These are phyloP conservation scores for Dryas drummondii DNA, from an alignment of 306 rosid genomes.

Conservation along the genomic window DNA sequence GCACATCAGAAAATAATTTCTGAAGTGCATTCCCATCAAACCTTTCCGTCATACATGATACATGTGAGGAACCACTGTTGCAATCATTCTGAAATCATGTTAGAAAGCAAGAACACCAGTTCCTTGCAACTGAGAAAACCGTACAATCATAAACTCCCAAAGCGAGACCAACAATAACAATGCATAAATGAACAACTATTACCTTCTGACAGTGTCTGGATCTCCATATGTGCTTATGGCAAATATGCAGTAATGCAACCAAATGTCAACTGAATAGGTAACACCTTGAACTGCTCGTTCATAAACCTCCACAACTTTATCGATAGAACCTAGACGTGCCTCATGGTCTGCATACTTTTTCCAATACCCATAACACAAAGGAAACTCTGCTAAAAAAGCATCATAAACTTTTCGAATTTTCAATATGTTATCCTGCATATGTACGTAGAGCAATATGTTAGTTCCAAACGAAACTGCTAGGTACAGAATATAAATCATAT, in stretches of 20 bases:
- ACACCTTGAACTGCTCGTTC: conserved; percentile 97
- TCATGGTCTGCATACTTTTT: conserved; percentile 99
- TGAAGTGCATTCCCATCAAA: conserved; percentile 73
- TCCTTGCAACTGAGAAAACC: conserved; percentile 47
- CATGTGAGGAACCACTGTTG: conserved; percentile 76
- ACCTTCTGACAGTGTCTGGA: conserved; percentile 95
- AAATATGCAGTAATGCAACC: conserved; percentile 99
- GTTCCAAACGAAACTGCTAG: conserved; percentile 2
- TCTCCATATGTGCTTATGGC: conserved; percentile 86
- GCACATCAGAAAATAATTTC: conserved; percentile 55
- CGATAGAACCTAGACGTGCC: conserved; percentile 73
- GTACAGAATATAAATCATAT: background rate
- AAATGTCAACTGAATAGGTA: conserved; percentile 96
- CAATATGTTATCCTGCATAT: conserved; percentile 74
- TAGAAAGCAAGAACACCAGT: conserved; percentile 66
- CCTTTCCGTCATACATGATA: conserved; percentile 74
- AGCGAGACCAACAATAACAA: conserved; percentile 23
- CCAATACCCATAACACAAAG: conserved; percentile 98
- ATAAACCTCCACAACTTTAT: conserved; percentile 94
- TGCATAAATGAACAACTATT: conserved; percentile 44
- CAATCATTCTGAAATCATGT: conserved; percentile 73
- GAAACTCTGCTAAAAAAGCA: conserved; percentile 90
- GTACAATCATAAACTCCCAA: conserved; percentile 43
- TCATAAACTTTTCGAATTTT: conserved; percentile 90
- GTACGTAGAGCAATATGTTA: conserved; percentile 17